Percentiles rank a stretch among this genome's conserved stretches.
Evolutionary conservation across 2,329 filamentous ascomycete genomes (phyloP).

Genomic region (Xylaria sp.): DNA sequence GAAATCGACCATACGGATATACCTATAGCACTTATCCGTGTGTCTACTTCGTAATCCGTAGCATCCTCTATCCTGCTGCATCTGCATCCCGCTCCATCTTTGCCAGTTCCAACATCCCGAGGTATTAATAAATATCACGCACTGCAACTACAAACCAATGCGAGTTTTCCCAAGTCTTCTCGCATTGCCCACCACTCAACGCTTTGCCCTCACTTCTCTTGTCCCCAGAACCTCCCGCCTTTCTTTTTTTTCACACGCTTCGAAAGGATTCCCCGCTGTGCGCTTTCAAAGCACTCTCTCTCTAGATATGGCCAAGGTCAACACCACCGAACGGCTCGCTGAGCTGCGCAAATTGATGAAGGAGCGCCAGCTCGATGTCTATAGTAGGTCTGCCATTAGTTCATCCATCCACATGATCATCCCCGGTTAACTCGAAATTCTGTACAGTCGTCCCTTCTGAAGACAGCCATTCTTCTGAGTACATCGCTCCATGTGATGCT

Average conservation of each 20-base stretch:
- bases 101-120: background rate
- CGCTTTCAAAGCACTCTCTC: slow-evolving; percentile 23
- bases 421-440: slow-evolving; percentile 21
- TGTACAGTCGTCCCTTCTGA: slow-evolving; percentile 83
- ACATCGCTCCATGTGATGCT: slow-evolving; percentile 92
- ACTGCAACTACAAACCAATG: slow-evolving; percentile 17
- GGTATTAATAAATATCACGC: background rate
- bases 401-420: slow-evolving; percentile 12
- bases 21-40: background rate
- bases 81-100: background rate
- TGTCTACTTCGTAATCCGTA: background rate
- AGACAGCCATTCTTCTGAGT: slow-evolving; percentile 96
- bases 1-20: background rate
- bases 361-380: slow-evolving; percentile 80
- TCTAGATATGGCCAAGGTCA: slow-evolving; percentile 64
- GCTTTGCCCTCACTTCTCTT: slow-evolving; percentile 4
- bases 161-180: slow-evolving; percentile 17
- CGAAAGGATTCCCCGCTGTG: slow-evolving; percentile 1
- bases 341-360: slow-evolving; percentile 81
- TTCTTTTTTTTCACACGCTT: slow-evolving; percentile 5
- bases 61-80: background rate
- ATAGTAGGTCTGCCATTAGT: slow-evolving; percentile 57
- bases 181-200: slow-evolving; percentile 19
- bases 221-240: slow-evolving; percentile 2
- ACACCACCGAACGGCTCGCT: slow-evolving; percentile 71